A percentile compares a stretch with the other conserved stretches of the same genome.
Conservation (phyloP, 192 early-diverging fungal species). For the Coemansia sp. region DNA sequence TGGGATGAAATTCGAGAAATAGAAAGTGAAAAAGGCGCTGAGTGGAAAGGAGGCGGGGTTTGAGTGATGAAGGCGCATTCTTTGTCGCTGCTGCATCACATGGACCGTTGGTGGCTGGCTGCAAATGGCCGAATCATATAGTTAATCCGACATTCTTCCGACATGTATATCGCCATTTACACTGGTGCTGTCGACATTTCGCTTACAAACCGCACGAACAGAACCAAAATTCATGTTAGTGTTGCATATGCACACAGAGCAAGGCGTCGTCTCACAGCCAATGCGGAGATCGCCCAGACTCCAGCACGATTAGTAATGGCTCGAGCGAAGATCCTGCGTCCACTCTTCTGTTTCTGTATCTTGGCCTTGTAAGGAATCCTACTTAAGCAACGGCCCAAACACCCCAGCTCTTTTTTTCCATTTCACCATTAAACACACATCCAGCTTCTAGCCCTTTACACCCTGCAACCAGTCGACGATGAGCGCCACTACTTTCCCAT, state of each 20-base stretch:
- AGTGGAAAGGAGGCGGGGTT: neutral
- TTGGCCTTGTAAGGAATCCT: neutral
- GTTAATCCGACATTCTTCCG: neutral
- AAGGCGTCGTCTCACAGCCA: no score
- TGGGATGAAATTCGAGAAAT: neutral
- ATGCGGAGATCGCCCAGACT: neutral
- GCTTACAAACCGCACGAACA: neutral
- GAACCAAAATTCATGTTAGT: neutral
- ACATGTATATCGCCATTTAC: neutral
- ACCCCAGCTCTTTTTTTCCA: neutral
- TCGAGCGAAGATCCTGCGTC: neutral
- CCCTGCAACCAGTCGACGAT: neutral
- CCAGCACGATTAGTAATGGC: neutral
- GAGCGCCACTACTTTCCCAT: conserved; percentile 21
- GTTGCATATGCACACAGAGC: neutral
- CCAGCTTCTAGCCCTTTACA: neutral
- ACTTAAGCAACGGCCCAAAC: neutral
- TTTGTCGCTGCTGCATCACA: neutral
- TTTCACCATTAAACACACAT: neutral
- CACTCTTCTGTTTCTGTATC: neutral
- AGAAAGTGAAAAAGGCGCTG: neutral
- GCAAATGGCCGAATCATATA: neutral
- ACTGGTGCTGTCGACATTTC: neutral
- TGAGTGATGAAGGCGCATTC: neutral
- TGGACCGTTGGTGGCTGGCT: neutral